phyloP scores from a whole-genome alignment of 768 basidiomycete species.

The Mycena sanguinolenta region DNA sequence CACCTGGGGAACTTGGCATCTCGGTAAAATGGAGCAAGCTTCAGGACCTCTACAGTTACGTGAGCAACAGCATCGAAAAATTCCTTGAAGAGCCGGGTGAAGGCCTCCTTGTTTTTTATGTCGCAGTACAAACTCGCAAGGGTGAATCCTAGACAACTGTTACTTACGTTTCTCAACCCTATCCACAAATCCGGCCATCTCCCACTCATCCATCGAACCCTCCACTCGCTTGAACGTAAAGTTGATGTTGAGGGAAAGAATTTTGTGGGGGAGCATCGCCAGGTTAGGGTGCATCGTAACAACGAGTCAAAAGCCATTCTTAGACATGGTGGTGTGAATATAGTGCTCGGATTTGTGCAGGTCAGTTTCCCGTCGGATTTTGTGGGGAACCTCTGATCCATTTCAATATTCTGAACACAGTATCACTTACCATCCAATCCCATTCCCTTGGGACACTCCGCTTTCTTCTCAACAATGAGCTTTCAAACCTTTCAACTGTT shows the following conservation, averaged over 20 bases:
- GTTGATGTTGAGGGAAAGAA: slow-evolving; percentile 32
- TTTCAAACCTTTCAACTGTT: slow-evolving; percentile 16
- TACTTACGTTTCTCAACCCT: too few species aligned
- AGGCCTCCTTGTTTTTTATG: too few species aligned
- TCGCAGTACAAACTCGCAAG: too few species aligned
- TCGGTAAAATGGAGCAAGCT: too few species aligned
- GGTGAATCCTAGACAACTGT: too few species aligned
- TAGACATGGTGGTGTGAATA: slow-evolving; percentile 17
- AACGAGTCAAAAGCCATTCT: slow-evolving; percentile 16
- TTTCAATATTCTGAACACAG: not conserved
- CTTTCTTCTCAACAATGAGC: slow-evolving; percentile 16
- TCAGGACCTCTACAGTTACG: too few species aligned
- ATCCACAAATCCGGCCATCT: too few species aligned
- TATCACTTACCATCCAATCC: slow-evolving; percentile 18
- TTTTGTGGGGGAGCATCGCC: slow-evolving; percentile 24
- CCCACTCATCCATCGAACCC: too few species aligned
- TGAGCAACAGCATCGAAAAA: too few species aligned
- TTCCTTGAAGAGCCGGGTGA: too few species aligned
- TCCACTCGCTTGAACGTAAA: slow-evolving; percentile 45
- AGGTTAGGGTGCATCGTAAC: slow-evolving; percentile 22
- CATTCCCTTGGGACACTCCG: slow-evolving; percentile 13
- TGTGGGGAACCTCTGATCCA: slow-evolving; percentile 9
- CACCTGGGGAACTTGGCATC: too few species aligned
- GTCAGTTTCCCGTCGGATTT: not conserved
- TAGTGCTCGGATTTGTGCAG: slow-evolving; percentile 7